Evolutionary conservation across 108 stramenopile genomes (phyloP).

Genomic region (Aureococcus anophagefferens): DNA sequence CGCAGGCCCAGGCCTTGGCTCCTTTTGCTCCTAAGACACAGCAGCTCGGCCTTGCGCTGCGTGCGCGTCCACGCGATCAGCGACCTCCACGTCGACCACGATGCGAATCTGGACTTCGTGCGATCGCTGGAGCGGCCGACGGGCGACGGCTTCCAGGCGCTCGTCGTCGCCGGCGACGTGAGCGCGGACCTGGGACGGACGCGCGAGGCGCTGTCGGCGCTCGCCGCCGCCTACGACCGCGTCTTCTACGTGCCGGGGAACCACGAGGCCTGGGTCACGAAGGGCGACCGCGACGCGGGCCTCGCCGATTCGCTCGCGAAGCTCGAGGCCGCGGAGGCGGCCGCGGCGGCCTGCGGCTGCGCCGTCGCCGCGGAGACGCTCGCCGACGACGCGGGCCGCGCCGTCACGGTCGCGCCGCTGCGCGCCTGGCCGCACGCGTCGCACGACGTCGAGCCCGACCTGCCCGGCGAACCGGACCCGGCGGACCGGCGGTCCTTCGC

Average conservation of each 20-base stretch:
- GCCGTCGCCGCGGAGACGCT: not conserved
- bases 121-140: not conserved
- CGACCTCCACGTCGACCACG: conserved; percentile 7
- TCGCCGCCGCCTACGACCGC: not conserved
- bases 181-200: not conserved
- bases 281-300: not conserved
- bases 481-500: conserved; percentile 1
- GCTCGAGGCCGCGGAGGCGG: not conserved
- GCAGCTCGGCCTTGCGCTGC: too few species aligned
- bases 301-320: conserved; percentile 2
- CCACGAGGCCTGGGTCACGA: conserved; percentile 2
- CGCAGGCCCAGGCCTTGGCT: too few species aligned
- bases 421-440: conserved; percentile 31
- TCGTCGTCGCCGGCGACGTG: not conserved
- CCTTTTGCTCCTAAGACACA: too few species aligned
- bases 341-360: not conserved
- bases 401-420: conserved; percentile 6
- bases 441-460: conserved; percentile 33
- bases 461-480: conserved; percentile 10
- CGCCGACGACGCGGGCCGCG: not conserved
- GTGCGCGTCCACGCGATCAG: not conserved
- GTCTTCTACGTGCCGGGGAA: conserved; percentile 12
- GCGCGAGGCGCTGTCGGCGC: not conserved
- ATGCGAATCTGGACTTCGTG: not conserved
- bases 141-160: not conserved